Evolutionary conservation across 257 asterid species (phyloP).

Genomic region (Rauvolfia tetraphylla): DNA sequence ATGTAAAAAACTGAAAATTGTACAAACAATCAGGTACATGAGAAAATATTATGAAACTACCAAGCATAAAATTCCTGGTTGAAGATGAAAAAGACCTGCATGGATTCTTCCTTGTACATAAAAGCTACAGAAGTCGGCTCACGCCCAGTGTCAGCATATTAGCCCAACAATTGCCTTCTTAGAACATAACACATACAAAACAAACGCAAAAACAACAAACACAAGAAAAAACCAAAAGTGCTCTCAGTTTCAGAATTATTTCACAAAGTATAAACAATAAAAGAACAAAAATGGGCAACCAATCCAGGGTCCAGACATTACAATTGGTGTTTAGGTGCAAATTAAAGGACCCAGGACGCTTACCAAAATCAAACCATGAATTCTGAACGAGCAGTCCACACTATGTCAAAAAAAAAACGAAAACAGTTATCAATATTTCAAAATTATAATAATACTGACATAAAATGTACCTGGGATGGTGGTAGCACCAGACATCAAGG

Average conservation of each 20-base stretch:
- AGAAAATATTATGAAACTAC: slow-evolving; percentile 44
- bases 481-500: slow-evolving; percentile 39
- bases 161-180: slow-evolving; percentile 99
- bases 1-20: slow-evolving; percentile 23
- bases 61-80: slow-evolving; percentile 81
- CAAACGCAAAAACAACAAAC: slow-evolving; percentile 98
- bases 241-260: slow-evolving; percentile 76
- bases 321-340: slow-evolving; percentile 33
- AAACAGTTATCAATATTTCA: slow-evolving; percentile 37
- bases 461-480: slow-evolving; percentile 48
- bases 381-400: slow-evolving; percentile 73
- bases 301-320: slow-evolving; percentile 41
- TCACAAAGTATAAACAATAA: slow-evolving; percentile 56
- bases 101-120: slow-evolving; percentile 85
- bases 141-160: slow-evolving; percentile 99
- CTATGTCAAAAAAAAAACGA: slow-evolving; percentile 50
- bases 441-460: slow-evolving; percentile 24
- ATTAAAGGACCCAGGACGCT: slow-evolving; percentile 60
- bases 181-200: slow-evolving; percentile 94
- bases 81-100: slow-evolving; percentile 98
- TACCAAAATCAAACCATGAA: slow-evolving; percentile 84
- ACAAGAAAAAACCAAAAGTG: slow-evolving; percentile 91
- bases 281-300: slow-evolving; percentile 39
- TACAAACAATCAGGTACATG: slow-evolving; percentile 18
- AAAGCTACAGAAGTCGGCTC: slow-evolving; percentile 99